phyloP scores from a whole-genome alignment of 768 basidiomycete genomes.

The Coprinellus micaceus region DNA sequence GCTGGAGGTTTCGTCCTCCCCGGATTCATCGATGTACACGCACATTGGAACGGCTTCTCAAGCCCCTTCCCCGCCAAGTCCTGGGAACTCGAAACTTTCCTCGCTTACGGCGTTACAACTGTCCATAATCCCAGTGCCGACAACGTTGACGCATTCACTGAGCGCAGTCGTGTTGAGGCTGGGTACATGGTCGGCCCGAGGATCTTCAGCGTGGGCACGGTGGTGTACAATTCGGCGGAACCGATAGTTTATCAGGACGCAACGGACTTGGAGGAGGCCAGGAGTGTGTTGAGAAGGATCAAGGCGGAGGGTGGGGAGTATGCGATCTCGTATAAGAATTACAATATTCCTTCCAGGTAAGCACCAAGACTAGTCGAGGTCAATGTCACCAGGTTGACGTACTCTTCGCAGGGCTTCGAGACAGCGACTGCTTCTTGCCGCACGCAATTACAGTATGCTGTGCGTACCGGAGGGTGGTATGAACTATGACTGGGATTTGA shows the following conservation, averaged over 20 bases:
- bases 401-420: conserved; percentile 51
- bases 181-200: conserved; percentile 68
- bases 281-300: conserved; percentile 61
- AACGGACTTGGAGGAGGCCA: conserved; percentile 56
- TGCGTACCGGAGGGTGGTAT: conserved; percentile 78
- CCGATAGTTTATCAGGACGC: conserved; percentile 57
- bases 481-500: conserved; percentile 77
- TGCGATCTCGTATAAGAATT: conserved; percentile 76
- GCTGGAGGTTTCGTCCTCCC: conserved; percentile 68
- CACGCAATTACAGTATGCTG: conserved; percentile 60
- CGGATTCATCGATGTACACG: conserved; percentile 75
- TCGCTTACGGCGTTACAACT: conserved; percentile 74
- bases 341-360: conserved; percentile 64
- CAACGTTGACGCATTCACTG: conserved; percentile 58
- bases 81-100: conserved; percentile 74
- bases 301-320: conserved; percentile 70
- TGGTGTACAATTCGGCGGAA: conserved; percentile 56
- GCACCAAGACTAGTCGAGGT: conserved; percentile 9
- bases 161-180: conserved; percentile 65
- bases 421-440: conserved; percentile 60
- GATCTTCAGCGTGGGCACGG: conserved; percentile 65
- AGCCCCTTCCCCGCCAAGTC: conserved; percentile 57
- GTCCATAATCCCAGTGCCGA: conserved; percentile 71
- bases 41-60: conserved; percentile 62
- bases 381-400: background rate